A percentile compares a stretch with the other conserved stretches of the same genome.
These are phyloP conservation scores for Vitis hybrid DNA, from an alignment of 177 flowering plant genomes.

Conservation along the genomic window DNA sequence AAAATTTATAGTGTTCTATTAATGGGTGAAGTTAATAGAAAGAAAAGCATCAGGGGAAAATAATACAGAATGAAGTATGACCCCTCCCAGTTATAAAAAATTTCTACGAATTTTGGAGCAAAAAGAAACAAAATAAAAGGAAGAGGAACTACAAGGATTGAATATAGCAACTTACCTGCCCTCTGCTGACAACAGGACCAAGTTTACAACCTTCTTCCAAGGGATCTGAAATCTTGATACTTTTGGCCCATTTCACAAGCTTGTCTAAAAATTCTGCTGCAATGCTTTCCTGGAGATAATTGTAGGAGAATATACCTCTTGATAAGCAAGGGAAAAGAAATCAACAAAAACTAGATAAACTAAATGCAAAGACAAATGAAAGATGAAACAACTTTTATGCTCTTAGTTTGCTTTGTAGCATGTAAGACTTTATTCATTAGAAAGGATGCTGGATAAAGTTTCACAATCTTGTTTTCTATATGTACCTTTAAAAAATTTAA, in stretches of 20 bases:
- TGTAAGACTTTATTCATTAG: not conserved
- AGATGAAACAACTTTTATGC: not conserved
- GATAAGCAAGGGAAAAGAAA: not conserved
- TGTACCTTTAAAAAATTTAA: too few relatives aligned
- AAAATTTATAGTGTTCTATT: too few relatives aligned
- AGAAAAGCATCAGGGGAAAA: not conserved
- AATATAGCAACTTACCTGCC: conserved; percentile 58
- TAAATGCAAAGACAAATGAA: not conserved
- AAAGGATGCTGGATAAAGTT: not conserved
- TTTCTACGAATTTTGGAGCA: not conserved
- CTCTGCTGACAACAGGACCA: conserved; percentile 91
- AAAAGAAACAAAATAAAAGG: not conserved
- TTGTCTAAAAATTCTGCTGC: conserved; percentile 67
- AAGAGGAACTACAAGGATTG: not conserved
- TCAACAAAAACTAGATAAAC: too few relatives aligned
- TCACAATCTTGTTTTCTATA: too few relatives aligned
- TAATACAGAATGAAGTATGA: not conserved
- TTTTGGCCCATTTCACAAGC: conserved; percentile 70
- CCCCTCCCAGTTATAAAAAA: not conserved
- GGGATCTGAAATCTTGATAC: conserved; percentile 94
- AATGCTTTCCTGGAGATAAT: conserved; percentile 69
- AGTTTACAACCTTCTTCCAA: conserved; percentile 92
- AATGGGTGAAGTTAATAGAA: too few relatives aligned
- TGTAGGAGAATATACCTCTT: not conserved
- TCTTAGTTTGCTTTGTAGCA: not conserved